A percentile compares a stretch with the other conserved stretches of the same genome.
Evolutionary conservation across 1,284 basidiomycete species (phyloP).

Genomic region (Ceratobasidium sp.): DNA sequence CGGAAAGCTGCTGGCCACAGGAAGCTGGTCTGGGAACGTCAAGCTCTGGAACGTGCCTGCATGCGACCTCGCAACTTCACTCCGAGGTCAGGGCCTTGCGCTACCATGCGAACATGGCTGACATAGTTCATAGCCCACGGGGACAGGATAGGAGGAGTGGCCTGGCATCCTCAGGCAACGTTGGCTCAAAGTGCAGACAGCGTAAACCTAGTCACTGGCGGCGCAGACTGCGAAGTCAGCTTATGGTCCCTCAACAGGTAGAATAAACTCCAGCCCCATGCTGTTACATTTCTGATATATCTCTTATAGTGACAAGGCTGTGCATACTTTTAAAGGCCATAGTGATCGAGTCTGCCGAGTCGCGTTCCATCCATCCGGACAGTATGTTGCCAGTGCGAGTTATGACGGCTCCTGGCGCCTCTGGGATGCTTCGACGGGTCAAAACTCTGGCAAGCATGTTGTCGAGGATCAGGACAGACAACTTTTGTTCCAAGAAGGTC

Average conservation of each 20-base stretch:
- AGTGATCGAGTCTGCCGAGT: constrained; percentile 90
- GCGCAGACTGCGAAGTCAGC: constrained; percentile 84
- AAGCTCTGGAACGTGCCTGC: constrained; percentile 96
- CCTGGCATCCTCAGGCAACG: constrained; percentile 97
- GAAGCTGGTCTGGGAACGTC: constrained; percentile 93
- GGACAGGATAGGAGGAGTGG: constrained; percentile 93
- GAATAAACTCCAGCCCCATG: constrained; percentile 43
- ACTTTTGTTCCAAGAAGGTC: constrained; percentile 92
- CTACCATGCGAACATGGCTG: not conserved
- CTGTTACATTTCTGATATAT: not conserved
- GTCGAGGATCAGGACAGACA: constrained; percentile 53
- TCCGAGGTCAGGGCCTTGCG: constrained; percentile 64
- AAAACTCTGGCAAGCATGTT: constrained; percentile 59
- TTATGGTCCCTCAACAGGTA: constrained; percentile 90
- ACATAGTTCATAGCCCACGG: constrained; percentile 14
- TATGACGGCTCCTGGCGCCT: constrained; percentile 99
- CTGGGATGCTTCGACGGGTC: constrained; percentile 76
- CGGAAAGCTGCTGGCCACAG: constrained; percentile 85
- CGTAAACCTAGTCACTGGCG: constrained; percentile 91
- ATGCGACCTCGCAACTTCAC: constrained; percentile 75
- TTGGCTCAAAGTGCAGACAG: constrained; percentile 70
- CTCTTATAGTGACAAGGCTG: constrained; percentile 75
- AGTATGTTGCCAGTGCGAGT: constrained; percentile 91
- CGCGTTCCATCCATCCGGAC: constrained; percentile 94
- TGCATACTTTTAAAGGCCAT: constrained; percentile 87